phyloP scores from a whole-genome alignment of 1,284 basidiomycete genomes.

The Phaffia rhodozyma region DNA sequence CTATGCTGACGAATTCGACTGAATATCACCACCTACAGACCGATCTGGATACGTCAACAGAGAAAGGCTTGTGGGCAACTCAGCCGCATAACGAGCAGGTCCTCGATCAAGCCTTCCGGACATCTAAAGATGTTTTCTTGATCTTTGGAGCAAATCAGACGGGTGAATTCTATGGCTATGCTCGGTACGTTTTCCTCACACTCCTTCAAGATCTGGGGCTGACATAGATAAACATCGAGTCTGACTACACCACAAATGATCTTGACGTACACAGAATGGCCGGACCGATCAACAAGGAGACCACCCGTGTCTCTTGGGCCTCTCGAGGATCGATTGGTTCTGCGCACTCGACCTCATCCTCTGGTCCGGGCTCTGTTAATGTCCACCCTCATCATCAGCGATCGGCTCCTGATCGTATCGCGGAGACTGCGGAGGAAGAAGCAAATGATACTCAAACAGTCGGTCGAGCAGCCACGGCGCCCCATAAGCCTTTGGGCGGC shows the following conservation, averaged over 20 bases:
- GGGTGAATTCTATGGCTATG: conserved; percentile 66
- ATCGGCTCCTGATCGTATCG: conserved; percentile 10
- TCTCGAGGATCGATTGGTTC: conserved; percentile 29
- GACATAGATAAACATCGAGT: too few species aligned
- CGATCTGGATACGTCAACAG: conserved; percentile 74
- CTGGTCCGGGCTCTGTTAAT: not conserved
- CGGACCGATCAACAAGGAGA: conserved; percentile 43
- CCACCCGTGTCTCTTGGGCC: conserved; percentile 50
- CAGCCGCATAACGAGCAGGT: conserved; percentile 78
- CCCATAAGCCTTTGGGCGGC: not conserved
- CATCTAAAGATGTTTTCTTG: conserved; percentile 68
- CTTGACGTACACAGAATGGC: conserved; percentile 44
- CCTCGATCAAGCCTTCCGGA: conserved; percentile 73
- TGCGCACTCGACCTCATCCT: not conserved
- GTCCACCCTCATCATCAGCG: not conserved
- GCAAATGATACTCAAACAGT: too few species aligned
- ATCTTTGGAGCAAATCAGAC: conserved; percentile 89
- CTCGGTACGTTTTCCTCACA: conserved; percentile 43
- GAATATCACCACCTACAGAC: conserved; percentile 38
- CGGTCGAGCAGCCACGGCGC: not conserved
- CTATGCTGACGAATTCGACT: not conserved
- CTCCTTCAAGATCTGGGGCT: not conserved
- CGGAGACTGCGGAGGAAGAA: conserved; percentile 9
- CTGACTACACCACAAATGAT: not conserved
- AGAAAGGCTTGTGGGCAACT: conserved; percentile 75